A percentile compares a stretch with the other conserved stretches of the same genome.
phyloP scores from a whole-genome alignment of 2,329 filamentous ascomycete genomes.

The Cladorrhinum sp. region DNA sequence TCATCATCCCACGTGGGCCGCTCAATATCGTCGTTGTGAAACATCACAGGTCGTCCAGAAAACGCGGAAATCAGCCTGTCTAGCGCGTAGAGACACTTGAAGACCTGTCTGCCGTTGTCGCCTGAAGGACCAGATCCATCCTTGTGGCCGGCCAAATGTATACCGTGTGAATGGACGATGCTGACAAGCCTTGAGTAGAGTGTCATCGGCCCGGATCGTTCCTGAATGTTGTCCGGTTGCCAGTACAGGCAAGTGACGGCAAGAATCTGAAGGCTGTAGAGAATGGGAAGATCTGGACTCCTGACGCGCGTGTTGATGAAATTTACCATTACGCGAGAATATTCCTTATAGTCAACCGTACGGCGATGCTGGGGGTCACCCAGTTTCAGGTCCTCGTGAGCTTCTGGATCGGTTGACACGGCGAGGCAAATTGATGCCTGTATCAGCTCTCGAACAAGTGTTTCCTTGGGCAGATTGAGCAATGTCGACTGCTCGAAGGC shows the following conservation, averaged over 20 bases:
- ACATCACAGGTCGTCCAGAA: conserved; percentile 57
- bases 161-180: conserved; percentile 24
- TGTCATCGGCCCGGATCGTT: conserved; percentile 19
- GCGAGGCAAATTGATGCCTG: conserved; percentile 26
- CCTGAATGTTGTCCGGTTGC: conserved; percentile 19
- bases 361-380: background rate
- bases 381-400: conserved; percentile 12
- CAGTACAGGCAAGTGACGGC: conserved; percentile 25
- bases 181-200: conserved; percentile 20
- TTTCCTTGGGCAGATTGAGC: conserved; percentile 8
- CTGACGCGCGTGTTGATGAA: conserved; percentile 24
- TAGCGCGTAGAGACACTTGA: conserved; percentile 40
- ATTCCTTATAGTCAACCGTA: conserved; percentile 16
- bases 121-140: background rate
- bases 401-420: conserved; percentile 22
- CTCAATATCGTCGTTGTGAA: conserved; percentile 59
- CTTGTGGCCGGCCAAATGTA: conserved; percentile 17
- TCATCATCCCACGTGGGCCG: conserved; percentile 49
- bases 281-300: conserved; percentile 16
- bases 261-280: conserved; percentile 21
- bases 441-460: conserved; percentile 18
- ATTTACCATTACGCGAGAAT: conserved; percentile 19
- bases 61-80: conserved; percentile 58
- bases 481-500: conserved; percentile 23
- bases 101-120: conserved; percentile 12